Evolutionary conservation across 1,284 basidiomycete species (phyloP), one percentile per base, ranked within the genome.

Genomic region (Schizophyllum commune): DNA sequence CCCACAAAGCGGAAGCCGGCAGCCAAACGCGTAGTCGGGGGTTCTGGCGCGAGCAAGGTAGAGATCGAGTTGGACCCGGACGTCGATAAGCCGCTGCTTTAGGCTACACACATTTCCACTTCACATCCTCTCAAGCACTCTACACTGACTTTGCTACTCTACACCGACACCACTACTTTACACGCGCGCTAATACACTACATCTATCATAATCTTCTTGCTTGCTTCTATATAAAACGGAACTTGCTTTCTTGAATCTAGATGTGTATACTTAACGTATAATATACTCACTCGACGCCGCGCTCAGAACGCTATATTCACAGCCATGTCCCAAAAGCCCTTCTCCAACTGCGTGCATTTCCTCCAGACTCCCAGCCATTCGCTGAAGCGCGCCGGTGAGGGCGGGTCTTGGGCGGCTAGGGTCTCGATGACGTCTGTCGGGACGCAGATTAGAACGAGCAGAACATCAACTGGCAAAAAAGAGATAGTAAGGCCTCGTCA

Each of bases 321-420:
- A 7, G 88, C 90, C 77, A 88, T 88, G 70, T 96, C 91, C 95
- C 95, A 98, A 73, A 98, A 97, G 1, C 83, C 85, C 64, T 84
- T 89, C 74, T 98, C 95, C 51, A 98, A 77, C 55, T 79, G 72
- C 0, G 92, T 88, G 68, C 91, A 93, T 63, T 84, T 83, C 66
- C 85, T 80, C 90, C 93, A 98, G 4, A 94, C 84, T 17, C 74
- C 68, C 57, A 81, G 78, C 81, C 95, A 90, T 66, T 89, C 86
- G 5, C 75, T 76, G 51, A 94, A 78, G 55, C 86, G 78, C 13
- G 67, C 69, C 0, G 77, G 73, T 0, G 88, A 89, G 0, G 92
- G 90, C 8, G 89, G 84, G 62, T 92, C 86, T 0, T 70, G 74
- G 0, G 75, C 79, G 1, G 88, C 84, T 15, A 83, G 76, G 7